A percentile compares a stretch with the other conserved stretches of the same genome.
Evolutionary conservation across 1,284 basidiomycete genomes (phyloP).

Genomic region (Sanghuangporus baumii): DNA sequence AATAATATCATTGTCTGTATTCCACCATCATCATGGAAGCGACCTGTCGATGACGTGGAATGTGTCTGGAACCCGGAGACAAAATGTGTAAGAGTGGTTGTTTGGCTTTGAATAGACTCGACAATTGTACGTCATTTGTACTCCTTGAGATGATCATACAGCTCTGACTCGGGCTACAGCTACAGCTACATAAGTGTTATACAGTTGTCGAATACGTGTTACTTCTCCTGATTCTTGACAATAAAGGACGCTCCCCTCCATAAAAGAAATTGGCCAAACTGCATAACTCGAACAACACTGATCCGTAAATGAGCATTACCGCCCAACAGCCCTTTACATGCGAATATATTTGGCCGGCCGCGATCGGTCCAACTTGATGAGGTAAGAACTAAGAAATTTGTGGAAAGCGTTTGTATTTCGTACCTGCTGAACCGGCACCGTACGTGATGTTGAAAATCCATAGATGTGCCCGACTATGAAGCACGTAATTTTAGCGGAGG

Average conservation of each 20-base stretch:
- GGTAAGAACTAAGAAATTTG: background rate
- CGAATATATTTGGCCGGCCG: conserved; percentile 51
- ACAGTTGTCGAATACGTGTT: background rate
- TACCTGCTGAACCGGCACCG: conserved; percentile 53
- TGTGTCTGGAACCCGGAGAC: no score
- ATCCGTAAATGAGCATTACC: conserved; percentile 6
- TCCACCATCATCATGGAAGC: no score
- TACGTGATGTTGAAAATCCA: conserved; percentile 66
- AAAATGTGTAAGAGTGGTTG: no score
- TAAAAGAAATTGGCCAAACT: conserved; percentile 1
- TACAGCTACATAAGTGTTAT: no score
- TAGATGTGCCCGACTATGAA: conserved; percentile 57
- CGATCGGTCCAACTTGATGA: conserved; percentile 57
- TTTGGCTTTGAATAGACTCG: no score
- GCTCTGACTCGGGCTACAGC: no score
- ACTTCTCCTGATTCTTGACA: background rate
- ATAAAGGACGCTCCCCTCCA: conserved; percentile 8
- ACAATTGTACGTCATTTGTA: background rate
- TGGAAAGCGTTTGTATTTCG: conserved; percentile 19
- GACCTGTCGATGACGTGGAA: no score
- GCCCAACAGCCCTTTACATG: conserved; percentile 9
- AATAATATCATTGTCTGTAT: no score
- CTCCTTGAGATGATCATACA: background rate
- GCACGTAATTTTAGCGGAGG: background rate
- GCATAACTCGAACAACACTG: background rate